phyloP scores from a whole-genome alignment of 2,329 filamentous ascomycete species.

The Cytospora piceae region DNA sequence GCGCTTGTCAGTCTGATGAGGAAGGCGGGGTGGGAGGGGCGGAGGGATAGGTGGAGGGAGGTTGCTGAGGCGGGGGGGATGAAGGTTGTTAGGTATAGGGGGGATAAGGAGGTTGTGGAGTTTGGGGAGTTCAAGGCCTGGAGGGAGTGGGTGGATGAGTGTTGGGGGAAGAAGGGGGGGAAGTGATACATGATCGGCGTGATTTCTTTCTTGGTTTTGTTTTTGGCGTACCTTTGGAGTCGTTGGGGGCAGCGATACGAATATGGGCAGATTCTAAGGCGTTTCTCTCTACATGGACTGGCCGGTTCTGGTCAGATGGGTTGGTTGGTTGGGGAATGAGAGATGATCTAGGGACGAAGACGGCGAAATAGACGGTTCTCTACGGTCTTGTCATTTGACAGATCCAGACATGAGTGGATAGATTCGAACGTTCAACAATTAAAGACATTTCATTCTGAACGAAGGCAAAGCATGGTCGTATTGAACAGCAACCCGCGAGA shows the following conservation, averaged over 20 bases:
- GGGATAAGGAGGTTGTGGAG: constrained; percentile 71
- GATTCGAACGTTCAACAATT: constrained; percentile 2
- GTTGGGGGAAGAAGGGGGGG: constrained; percentile 24
- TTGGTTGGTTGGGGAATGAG: not conserved
- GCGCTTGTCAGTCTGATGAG: constrained; percentile 86
- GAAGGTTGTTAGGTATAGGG: constrained; percentile 83
- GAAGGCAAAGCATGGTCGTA: not conserved
- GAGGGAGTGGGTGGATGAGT: constrained; percentile 69
- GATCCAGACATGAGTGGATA: constrained; percentile 14
- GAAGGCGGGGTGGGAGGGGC: constrained; percentile 91
- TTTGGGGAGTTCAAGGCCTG: constrained; percentile 80
- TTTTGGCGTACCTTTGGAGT: constrained; percentile 1
- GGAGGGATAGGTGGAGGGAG: constrained; percentile 76
- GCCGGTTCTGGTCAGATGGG: not conserved
- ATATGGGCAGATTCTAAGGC: constrained; percentile 6
- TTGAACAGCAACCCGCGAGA: not conserved
- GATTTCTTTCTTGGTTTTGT: not conserved
- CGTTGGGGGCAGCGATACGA: not conserved
- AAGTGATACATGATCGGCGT: not conserved
- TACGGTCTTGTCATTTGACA: not conserved
- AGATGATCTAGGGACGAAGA: constrained; percentile 1
- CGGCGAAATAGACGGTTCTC: constrained; percentile 7
- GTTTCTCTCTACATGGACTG: constrained; percentile 12
- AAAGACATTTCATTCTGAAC: not conserved
- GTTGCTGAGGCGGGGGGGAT: constrained; percentile 59